Percentiles rank a stretch among this genome's conserved stretches.
These are phyloP conservation scores for Multifurca ochricompacta DNA, from an alignment of 768 basidiomycete genomes.

Conservation along the genomic window DNA sequence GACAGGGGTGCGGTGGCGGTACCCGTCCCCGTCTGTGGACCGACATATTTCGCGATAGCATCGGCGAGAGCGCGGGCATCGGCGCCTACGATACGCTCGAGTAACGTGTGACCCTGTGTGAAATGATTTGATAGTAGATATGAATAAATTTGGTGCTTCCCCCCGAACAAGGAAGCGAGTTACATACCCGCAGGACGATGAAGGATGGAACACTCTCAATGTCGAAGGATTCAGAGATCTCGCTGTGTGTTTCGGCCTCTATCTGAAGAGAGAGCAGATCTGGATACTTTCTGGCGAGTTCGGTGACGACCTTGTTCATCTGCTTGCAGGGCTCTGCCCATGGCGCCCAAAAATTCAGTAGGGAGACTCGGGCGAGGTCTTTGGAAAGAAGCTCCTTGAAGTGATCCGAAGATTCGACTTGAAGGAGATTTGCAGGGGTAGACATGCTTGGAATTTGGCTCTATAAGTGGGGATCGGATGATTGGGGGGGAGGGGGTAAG, in stretches of 20 bases:
- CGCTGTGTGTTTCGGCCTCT: conserved; percentile 71
- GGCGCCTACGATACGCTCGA: conserved; percentile 71
- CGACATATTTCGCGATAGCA: conserved; percentile 52
- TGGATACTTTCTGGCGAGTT: conserved; percentile 67
- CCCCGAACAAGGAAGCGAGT: neutral
- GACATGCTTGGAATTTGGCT: neutral
- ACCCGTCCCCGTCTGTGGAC: conserved; percentile 23
- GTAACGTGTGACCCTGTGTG: conserved; percentile 79
- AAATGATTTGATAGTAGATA: conserved; percentile 2
- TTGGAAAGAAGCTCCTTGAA: conserved; percentile 67
- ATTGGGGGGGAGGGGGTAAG: no score
- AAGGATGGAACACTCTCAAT: conserved; percentile 85
- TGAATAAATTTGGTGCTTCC: neutral
- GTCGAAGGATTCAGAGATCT: conserved; percentile 89
- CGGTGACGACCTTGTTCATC: conserved; percentile 74
- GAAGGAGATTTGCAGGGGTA: conserved; percentile 32
- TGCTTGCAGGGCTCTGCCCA: conserved; percentile 88
- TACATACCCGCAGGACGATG: conserved; percentile 66
- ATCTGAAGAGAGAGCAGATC: conserved; percentile 69
- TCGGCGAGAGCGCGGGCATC: conserved; percentile 60
- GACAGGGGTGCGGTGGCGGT: conserved; percentile 36
- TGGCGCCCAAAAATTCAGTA: conserved; percentile 91
- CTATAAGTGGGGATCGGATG: neutral
- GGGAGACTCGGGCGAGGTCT: conserved; percentile 75
- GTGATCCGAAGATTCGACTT: conserved; percentile 54